Percentiles rank a stretch among this genome's conserved stretches.
Conservation (phyloP, 2,329 filamentous ascomycete genomes). For the Knufia petricola region DNA sequence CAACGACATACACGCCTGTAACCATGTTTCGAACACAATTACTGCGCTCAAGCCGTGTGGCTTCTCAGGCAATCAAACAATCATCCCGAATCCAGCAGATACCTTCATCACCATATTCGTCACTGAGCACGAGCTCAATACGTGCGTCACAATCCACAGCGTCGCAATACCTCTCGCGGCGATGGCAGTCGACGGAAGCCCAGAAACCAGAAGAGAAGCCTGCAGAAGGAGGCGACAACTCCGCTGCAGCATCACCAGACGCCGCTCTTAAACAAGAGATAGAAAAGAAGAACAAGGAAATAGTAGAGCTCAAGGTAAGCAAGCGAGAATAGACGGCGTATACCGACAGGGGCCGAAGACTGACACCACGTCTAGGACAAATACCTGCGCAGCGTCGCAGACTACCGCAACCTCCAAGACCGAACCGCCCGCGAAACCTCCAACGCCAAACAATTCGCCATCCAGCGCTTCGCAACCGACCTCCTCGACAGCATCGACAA, state of each 20-base stretch:
- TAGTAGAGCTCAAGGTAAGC: slow-evolving; percentile 73
- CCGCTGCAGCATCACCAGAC: slow-evolving; percentile 35
- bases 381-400: slow-evolving; percentile 85
- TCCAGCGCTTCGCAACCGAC: slow-evolving; percentile 88
- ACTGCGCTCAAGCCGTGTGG: slow-evolving; percentile 32
- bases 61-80: slow-evolving; percentile 23
- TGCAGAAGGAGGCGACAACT: slow-evolving; percentile 34
- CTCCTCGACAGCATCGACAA: slow-evolving; percentile 94
- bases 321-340: slow-evolving; percentile 8
- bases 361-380: slow-evolving; percentile 57
- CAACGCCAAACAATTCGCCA: slow-evolving; percentile 79
- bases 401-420: slow-evolving; percentile 96
- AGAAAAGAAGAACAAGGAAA: slow-evolving; percentile 62
- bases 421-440: slow-evolving; percentile 86
- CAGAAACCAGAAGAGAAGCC: slow-evolving; percentile 27
- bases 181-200: slow-evolving; percentile 38
- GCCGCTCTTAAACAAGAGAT: slow-evolving; percentile 54
- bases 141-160: slow-evolving; percentile 26
- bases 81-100: slow-evolving; percentile 9
- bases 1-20: neutral
- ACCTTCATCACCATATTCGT: slow-evolving; percentile 15
- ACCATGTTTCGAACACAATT: slow-evolving; percentile 36
- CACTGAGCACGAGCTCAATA: slow-evolving; percentile 13
- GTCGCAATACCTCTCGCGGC: slow-evolving; percentile 27
- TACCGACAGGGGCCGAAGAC: neutral